Evolutionary conservation across 257 asterid species (phyloP), one percentile per base, ranked within the genome.

Genomic region (Plectranthus barbatus): DNA sequence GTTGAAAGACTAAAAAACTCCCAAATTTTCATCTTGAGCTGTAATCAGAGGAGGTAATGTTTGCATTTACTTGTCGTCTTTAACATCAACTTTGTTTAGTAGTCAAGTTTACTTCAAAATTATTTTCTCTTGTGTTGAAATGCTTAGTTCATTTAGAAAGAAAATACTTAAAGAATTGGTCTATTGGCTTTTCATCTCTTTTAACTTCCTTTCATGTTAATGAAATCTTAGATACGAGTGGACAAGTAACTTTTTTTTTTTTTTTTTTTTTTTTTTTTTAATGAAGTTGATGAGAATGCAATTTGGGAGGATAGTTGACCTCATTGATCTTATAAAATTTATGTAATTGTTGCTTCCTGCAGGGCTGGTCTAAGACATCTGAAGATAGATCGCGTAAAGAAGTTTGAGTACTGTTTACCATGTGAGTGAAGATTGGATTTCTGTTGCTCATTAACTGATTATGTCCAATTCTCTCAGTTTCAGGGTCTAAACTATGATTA

Each of bases 351-450:
- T 58, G 33, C 40, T 74, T 67, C 63, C 71, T 64, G 53, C 84
- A 90, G 97, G 86, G 97, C 95, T 77, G 96, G 97, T 70, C 68
- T 90, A 53, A 85, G 78, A 66, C 96, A 85, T 59, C 54, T 90
- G 88, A 90, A 83, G 80, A 40, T 82, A 62, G 97, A 87, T 11
- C 93, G 94, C 24, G 81, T 87, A 64, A 90, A 82, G 86, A 85
- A 85, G 76, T 90, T 90, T 23, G 93, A 87, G 76, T 90, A 90
- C 69, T 90, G 97, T 86, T 79, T 90, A 67, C 97, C 97, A 9
- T 90, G 97, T 90, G 77, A 80, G 96, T 81, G 53, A 52, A 41
- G 45, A 24, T 66, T 26, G 45, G 33, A 6, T 19, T 57, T 62
- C 49, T 69, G 17, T 67, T 13, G 23, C 23, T 66, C 44, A 40